Evolutionary conservation across 176 grass and related monocot species (phyloP).

Genomic region (Pontederia paniculata): DNA sequence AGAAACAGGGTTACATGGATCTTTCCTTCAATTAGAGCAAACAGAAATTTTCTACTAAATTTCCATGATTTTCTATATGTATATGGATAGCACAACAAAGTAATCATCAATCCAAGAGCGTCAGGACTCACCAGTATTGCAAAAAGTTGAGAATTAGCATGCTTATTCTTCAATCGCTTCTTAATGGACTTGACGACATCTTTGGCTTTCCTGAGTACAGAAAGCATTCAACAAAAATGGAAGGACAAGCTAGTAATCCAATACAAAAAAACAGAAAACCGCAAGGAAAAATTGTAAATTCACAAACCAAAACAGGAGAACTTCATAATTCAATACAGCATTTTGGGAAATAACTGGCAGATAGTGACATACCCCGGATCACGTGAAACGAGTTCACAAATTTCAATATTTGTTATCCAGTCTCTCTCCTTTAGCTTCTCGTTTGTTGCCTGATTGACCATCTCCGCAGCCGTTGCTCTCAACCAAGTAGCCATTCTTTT

Average conservation of each 20-base stretch:
- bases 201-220: constrained; percentile 81
- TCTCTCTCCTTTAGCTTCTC: constrained; percentile 93
- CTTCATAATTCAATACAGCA: no score
- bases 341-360: no score
- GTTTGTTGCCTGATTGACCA: constrained; percentile 84
- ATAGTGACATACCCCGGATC: constrained; percentile 52
- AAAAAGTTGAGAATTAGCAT: constrained; percentile 59
- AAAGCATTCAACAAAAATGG: no score
- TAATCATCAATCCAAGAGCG: neutral
- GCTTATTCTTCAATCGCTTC: constrained; percentile 66
- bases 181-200: constrained; percentile 87
- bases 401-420: constrained; percentile 96
- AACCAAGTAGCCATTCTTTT: no score
- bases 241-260: no score
- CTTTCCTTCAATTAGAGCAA: neutral
- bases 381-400: constrained; percentile 78
- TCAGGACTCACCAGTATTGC: constrained; percentile 66
- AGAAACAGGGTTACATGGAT: neutral
- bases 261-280: no score
- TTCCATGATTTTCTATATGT: neutral
- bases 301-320: no score
- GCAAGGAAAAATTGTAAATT: neutral
- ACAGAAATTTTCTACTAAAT: neutral
- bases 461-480: constrained; percentile 44
- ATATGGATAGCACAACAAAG: neutral